Evolutionary conservation across 2,329 filamentous ascomycete species (phyloP).

Genomic region (Aspergillus fumigatus): DNA sequence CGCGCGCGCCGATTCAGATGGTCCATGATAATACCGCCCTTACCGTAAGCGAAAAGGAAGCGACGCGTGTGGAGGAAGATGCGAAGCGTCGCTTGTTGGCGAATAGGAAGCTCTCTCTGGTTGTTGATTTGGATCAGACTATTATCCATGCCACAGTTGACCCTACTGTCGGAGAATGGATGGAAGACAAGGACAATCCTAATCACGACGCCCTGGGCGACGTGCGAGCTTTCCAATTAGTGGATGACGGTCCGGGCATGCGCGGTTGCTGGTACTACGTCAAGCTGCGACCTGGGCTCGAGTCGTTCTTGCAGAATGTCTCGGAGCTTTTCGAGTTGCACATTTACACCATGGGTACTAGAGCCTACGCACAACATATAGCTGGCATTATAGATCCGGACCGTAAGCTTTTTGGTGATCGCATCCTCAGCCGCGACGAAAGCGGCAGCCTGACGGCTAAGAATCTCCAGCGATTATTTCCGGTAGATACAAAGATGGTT

Average conservation of each 20-base stretch:
- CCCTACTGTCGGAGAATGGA: conserved; percentile 93
- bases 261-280: conserved; percentile 94
- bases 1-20: conserved; percentile 90
- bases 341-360: conserved; percentile 98
- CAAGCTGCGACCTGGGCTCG: conserved; percentile 85
- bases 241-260: conserved; percentile 74
- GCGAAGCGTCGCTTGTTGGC: conserved; percentile 77
- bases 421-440: conserved; percentile 94
- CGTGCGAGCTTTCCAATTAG: conserved; percentile 80
- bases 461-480: conserved; percentile 84
- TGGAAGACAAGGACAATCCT: conserved; percentile 78
- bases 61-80: conserved; percentile 76
- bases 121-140: conserved; percentile 96
- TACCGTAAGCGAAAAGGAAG: conserved; percentile 78
- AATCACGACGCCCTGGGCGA: conserved; percentile 89
- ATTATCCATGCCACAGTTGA: conserved; percentile 98
- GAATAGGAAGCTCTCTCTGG: conserved; percentile 80
- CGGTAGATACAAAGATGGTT: conserved; percentile 97
- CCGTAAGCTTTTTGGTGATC: conserved; percentile 82
- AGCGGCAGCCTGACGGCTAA: conserved; percentile 91
- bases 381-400: conserved; percentile 90
- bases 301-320: conserved; percentile 72
- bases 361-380: conserved; percentile 90
- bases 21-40: conserved; percentile 85
- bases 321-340: conserved; percentile 86